Evolutionary conservation across 176 grass and related monocot genomes (phyloP), one percentile per base, ranked within the genome.

Genomic region (Lolium rigidum): DNA sequence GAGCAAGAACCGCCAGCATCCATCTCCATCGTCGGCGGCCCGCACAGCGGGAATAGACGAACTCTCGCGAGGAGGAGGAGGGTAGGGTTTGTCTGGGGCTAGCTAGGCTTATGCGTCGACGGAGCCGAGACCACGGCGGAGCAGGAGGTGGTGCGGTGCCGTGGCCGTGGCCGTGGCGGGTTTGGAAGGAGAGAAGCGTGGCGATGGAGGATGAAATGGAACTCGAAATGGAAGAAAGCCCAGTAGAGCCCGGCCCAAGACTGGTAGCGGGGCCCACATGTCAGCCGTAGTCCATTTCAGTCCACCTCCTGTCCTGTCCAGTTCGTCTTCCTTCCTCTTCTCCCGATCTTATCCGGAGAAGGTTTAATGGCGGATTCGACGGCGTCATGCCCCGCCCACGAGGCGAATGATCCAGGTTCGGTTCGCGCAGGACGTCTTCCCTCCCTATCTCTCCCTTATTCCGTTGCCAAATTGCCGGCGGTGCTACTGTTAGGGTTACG

Each of bases 401-500:
- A 79, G 41, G 35, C 31, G 31, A 44, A 50, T 65, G 64, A 16
- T 39, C 2, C 66, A 89, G 87, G 87, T 84, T 74, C n/a, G 74
- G 31, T 55, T 35, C 15, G 26, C 41, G 28, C 35, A 12, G 16
- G 59, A 35, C 13, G 11, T 26, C 3, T 80, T 21, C 10, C 51
- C n/a, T 18, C 8, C 61, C 7, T 21, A 38, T 18, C 18, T 84
- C 10, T 35, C 50, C 22, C 26, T 38, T 49, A 2, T 12, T 78
- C 49, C 26, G 22, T 26, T 26, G 20, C 41, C 72, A 15, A 20
- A 47, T 78, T 50, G 31, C 5, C 38, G 8, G 62, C 37, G 72
- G n/a, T 71, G 60, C 11, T 70, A 11, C 7, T 20, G 81, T 9
- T 88, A 25, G 39, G 41, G 24, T 72, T 48, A 72, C 39, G 20